Evolutionary conservation across 225 moss, liverwort and hornwort genomes (phyloP).

Genomic region (Anthoceros angustus): DNA sequence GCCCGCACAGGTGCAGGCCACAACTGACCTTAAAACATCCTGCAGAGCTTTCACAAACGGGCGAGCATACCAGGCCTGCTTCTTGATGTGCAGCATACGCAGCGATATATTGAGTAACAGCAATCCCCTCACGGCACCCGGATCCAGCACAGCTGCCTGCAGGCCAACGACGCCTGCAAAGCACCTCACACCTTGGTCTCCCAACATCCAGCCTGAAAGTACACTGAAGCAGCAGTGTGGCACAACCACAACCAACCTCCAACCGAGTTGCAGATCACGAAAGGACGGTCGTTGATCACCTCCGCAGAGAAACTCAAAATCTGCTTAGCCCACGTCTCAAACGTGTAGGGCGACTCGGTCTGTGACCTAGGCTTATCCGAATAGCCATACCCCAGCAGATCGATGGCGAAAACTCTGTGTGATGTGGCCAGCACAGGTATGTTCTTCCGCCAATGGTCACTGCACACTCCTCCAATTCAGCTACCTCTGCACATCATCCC

Average conservation of each 20-base stretch:
- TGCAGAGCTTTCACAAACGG: constrained; percentile 67
- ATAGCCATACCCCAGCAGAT: constrained; percentile 67
- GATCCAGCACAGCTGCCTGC: constrained; percentile 49
- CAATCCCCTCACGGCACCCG: constrained; percentile 47
- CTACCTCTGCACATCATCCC: background rate
- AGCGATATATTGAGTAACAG: constrained; percentile 58
- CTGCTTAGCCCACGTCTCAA: constrained; percentile 74
- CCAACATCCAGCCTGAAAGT: background rate
- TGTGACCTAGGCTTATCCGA: constrained; percentile 71
- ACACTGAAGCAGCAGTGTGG: background rate
- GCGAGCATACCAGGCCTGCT: constrained; percentile 58
- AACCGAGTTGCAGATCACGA: constrained; percentile 82
- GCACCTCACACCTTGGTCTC: too few relatives aligned
- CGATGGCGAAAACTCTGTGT: constrained; percentile 64
- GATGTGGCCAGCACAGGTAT: constrained; percentile 47
- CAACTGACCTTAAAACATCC: constrained; percentile 46
- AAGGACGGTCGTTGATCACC: constrained; percentile 50
- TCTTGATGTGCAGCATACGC: constrained; percentile 75
- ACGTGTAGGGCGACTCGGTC: constrained; percentile 50
- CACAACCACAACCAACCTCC: constrained; percentile 28
- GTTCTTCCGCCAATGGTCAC: constrained; percentile 92
- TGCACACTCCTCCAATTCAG: constrained; percentile 14
- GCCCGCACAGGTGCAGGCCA: background rate
- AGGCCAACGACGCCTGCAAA: constrained; percentile 53
- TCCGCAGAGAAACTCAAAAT: constrained; percentile 54